These are phyloP conservation scores for Xylaria bambusicola DNA, from an alignment of 495 filamentous ascomycete genomes.

Conservation along the genomic window DNA sequence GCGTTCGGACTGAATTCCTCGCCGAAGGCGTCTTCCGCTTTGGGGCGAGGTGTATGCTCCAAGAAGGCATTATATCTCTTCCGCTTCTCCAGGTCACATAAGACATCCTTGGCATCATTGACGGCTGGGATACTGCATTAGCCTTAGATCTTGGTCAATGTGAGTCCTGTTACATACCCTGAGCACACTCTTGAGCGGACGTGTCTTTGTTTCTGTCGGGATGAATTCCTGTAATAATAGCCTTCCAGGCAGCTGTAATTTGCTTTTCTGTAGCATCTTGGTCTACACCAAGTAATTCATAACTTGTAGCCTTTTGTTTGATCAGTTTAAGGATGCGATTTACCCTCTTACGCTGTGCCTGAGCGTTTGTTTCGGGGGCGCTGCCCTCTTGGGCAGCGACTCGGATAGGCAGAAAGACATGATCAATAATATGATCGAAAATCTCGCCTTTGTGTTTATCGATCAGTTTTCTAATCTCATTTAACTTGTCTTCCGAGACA, in stretches of 20 bases:
- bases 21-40: background rate
- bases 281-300: background rate
- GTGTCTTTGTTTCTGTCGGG: constrained; percentile 4
- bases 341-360: constrained; percentile 1
- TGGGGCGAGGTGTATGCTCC: background rate
- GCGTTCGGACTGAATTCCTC: background rate
- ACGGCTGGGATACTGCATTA: constrained; percentile 1
- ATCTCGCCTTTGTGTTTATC: too few relatives aligned
- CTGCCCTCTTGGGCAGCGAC: too few relatives aligned
- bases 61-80: background rate
- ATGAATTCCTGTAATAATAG: background rate
- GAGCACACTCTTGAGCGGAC: background rate
- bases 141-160: background rate
- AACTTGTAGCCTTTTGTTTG: background rate
- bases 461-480: too few relatives aligned
- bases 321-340: background rate
- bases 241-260: background rate
- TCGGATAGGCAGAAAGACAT: too few relatives aligned
- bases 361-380: background rate
- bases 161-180: background rate
- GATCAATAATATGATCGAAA: too few relatives aligned
- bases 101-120: constrained; percentile 1
- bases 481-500: too few relatives aligned
- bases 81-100: background rate
- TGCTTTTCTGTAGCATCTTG: background rate